Evolutionary conservation across 805 yeast genomes (phyloP).

Genomic region (Spathaspora gorwiae): DNA sequence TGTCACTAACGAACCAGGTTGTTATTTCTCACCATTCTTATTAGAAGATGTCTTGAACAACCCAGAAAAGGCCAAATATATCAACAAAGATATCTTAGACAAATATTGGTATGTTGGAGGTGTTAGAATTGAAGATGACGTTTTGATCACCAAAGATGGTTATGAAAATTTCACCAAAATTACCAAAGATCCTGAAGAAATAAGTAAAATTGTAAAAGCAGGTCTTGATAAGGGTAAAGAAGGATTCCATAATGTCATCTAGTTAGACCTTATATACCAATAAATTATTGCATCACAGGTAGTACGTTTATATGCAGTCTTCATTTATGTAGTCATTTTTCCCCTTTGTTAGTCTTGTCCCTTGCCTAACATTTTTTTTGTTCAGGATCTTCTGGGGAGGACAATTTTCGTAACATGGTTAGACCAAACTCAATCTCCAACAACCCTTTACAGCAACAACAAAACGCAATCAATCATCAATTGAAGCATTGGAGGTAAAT

Average conservation of each 20-base stretch:
- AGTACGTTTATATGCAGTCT: too few species aligned
- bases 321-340: too few species aligned
- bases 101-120: conserved; percentile 92
- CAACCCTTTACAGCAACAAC: too few species aligned
- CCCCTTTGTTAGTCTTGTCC: too few species aligned
- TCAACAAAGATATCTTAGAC: conserved; percentile 62
- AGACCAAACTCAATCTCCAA: too few species aligned
- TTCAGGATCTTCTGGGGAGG: too few species aligned
- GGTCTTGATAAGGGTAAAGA: conserved; percentile 49
- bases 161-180: conserved; percentile 76
- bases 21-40: conserved; percentile 82
- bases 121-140: conserved; percentile 92
- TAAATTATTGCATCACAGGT: too few species aligned
- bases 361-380: too few species aligned
- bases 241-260: conserved; percentile 56
- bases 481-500: too few species aligned
- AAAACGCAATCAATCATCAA: too few species aligned
- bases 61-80: conserved; percentile 48
- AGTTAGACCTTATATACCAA: not conserved
- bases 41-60: conserved; percentile 56
- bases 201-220: conserved; percentile 65
- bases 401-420: too few species aligned
- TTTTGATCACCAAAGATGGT: conserved; percentile 72
- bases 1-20: conserved; percentile 92
- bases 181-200: conserved; percentile 82